Evolutionary conservation across 2,329 filamentous ascomycete species (phyloP).

Genomic region (Aspergillus ibericus): DNA sequence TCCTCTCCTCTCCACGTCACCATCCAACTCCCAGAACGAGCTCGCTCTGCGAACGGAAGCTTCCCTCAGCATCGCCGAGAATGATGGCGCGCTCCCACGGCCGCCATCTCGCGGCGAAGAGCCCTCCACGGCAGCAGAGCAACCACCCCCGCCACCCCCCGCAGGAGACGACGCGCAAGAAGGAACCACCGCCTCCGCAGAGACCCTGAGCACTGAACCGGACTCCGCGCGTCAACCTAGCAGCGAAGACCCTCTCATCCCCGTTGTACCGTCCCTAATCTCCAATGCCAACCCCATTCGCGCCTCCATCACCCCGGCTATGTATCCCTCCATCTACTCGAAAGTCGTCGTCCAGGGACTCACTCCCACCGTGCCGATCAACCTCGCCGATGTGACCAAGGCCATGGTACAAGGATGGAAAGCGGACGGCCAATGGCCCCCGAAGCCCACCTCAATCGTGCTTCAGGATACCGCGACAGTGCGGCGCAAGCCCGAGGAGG

Average conservation of each 20-base stretch:
- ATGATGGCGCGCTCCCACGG: background rate
- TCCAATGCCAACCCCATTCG: constrained; percentile 74
- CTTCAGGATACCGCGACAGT: constrained; percentile 31
- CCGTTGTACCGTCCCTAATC: constrained; percentile 71
- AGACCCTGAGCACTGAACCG: constrained; percentile 23
- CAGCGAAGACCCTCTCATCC: constrained; percentile 61
- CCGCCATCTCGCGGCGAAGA: constrained; percentile 17
- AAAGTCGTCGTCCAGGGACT: constrained; percentile 80
- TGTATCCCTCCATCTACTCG: constrained; percentile 82
- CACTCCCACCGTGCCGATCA: constrained; percentile 84
- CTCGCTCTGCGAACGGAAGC: constrained; percentile 23
- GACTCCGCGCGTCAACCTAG: constrained; percentile 9
- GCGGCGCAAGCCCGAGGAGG: background rate
- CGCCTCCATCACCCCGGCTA: constrained; percentile 68
- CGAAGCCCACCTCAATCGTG: constrained; percentile 49
- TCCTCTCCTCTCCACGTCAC: background rate
- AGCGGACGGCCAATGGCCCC: constrained; percentile 89
- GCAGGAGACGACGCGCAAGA: constrained; percentile 24
- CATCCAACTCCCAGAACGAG: constrained; percentile 3
- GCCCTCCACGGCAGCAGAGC: constrained; percentile 20
- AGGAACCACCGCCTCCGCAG: constrained; percentile 35
- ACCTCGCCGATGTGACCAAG: constrained; percentile 75
- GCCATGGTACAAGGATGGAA: constrained; percentile 91
- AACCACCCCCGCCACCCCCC: constrained; percentile 26
- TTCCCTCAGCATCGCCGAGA: constrained; percentile 23